A percentile compares a stretch with the other conserved stretches of the same genome.
Conservation (phyloP, 2,329 filamentous ascomycete genomes). For the Epichloe typhina region DNA sequence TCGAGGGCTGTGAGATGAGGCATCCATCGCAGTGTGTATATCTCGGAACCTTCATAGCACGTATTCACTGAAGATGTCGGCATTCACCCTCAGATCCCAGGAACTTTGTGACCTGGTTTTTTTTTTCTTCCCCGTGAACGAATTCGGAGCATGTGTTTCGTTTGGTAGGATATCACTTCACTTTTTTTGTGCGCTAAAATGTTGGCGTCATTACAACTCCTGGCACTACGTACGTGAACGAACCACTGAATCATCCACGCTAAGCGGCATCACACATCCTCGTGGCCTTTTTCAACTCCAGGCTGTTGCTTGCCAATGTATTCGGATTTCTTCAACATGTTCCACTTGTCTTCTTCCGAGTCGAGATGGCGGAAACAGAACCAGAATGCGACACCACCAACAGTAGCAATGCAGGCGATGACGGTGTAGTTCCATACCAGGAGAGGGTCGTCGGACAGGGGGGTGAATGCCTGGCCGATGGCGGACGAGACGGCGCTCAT, state of each 20-base stretch:
- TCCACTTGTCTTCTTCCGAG: conserved; percentile 53
- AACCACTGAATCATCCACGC: too few species aligned
- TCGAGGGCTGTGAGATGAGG: too few species aligned
- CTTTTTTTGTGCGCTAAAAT: not conserved
- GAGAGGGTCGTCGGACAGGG: conserved; percentile 50
- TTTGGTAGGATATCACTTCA: not conserved
- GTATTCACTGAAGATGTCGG: too few species aligned
- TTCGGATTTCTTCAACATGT: conserved; percentile 40
- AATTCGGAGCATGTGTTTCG: not conserved
- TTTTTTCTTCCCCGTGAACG: too few species aligned
- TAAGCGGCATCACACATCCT: conserved; percentile 1
- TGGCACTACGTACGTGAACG: not conserved
- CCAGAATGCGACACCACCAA: conserved; percentile 56
- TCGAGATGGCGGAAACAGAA: conserved; percentile 53
- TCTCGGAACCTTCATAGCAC: too few species aligned
- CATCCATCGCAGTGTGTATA: too few species aligned
- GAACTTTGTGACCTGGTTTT: too few species aligned
- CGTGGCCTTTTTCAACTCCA: conserved; percentile 14
- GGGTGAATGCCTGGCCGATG: conserved; percentile 54
- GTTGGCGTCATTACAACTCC: not conserved
- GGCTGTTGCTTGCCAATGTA: conserved; percentile 28
- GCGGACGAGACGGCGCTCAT: conserved; percentile 58
- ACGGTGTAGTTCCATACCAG: conserved; percentile 60
- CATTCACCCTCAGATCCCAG: too few species aligned
- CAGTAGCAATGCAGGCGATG: conserved; percentile 47